These are phyloP conservation scores for Furcasterigmium sp. DNA, from an alignment of 2,329 filamentous ascomycete genomes.

Conservation along the genomic window DNA sequence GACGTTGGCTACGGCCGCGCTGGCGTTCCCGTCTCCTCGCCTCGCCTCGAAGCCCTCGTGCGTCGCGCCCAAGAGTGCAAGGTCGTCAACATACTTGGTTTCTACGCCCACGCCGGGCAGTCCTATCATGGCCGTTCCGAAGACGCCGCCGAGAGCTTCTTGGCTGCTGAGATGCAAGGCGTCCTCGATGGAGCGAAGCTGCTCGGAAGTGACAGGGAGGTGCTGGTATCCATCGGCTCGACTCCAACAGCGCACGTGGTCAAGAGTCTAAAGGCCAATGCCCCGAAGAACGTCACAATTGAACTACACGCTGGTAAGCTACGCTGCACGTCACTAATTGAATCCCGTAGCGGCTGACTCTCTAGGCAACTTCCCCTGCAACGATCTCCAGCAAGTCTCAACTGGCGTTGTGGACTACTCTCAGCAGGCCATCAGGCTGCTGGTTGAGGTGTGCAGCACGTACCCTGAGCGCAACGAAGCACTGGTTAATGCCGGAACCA, in stretches of 20 bases:
- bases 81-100: conserved; percentile 24
- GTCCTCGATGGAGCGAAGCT: conserved; percentile 23
- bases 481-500: conserved; percentile 28
- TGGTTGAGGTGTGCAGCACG: conserved; percentile 29
- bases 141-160: conserved; percentile 21
- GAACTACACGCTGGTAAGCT: conserved; percentile 27
- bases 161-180: conserved; percentile 23
- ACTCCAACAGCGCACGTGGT: conserved; percentile 31
- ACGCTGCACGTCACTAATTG: not conserved
- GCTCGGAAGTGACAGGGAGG: conserved; percentile 15
- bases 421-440: conserved; percentile 24
- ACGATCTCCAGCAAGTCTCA: conserved; percentile 32
- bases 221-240: conserved; percentile 27
- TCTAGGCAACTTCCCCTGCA: conserved; percentile 28
- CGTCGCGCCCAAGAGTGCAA: conserved; percentile 19
- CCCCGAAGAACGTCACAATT: conserved; percentile 23
- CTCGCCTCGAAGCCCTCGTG: conserved; percentile 19
- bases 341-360: too few relatives aligned
- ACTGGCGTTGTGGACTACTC: conserved; percentile 22
- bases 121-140: conserved; percentile 26
- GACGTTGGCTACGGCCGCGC: conserved; percentile 29
- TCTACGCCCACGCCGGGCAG: conserved; percentile 32
- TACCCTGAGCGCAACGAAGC: conserved; percentile 31
- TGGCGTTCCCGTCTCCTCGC: conserved; percentile 20
- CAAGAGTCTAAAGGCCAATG: conserved; percentile 19